Percentiles rank a stretch among this genome's conserved stretches.
These are phyloP conservation scores for Candida ovalis DNA, from an alignment of 805 yeast species.

Conservation along the genomic window DNA sequence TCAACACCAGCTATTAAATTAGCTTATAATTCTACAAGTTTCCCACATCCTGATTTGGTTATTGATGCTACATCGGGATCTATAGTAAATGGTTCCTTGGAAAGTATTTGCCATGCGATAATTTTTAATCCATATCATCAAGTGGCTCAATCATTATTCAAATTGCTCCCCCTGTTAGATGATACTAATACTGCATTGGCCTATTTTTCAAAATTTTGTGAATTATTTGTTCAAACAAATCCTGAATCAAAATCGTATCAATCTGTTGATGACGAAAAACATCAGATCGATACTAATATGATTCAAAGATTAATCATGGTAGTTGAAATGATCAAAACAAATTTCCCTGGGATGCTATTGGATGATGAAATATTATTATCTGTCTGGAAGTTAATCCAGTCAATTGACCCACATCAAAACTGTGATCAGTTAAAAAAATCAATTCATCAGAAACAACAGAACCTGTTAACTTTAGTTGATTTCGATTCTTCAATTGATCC, in stretches of 20 bases:
- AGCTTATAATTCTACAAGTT: conserved; percentile 37
- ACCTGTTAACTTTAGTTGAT: conserved; percentile 35
- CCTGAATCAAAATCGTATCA: background rate
- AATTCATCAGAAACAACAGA: conserved; percentile 49
- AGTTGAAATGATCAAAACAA: conserved; percentile 51
- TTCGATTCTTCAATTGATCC: conserved; percentile 21
- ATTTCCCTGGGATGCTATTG: conserved; percentile 66
- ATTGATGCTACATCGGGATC: conserved; percentile 44
- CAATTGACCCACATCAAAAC: conserved; percentile 46
- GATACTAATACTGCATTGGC: conserved; percentile 42
- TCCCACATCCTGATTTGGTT: conserved; percentile 61
- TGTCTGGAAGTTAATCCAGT: conserved; percentile 50
- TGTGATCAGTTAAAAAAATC: conserved; percentile 50
- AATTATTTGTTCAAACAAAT: conserved; percentile 6
- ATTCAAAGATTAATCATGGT: conserved; percentile 50
- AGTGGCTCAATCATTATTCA: conserved; percentile 39
- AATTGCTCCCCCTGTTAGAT: conserved; percentile 53
- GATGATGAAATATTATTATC: conserved; percentile 58
- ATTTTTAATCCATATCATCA: conserved; percentile 45
- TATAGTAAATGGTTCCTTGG: conserved; percentile 54
- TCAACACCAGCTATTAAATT: conserved; percentile 8
- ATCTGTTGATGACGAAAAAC: conserved; percentile 9
- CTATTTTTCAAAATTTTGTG: conserved; percentile 35
- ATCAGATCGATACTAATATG: conserved; percentile 25
- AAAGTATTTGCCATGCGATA: conserved; percentile 73